Evolutionary conservation across 2,329 filamentous ascomycete species (phyloP), one percentile per base, ranked within the genome.

Genomic region (Penicillium polonicum): DNA sequence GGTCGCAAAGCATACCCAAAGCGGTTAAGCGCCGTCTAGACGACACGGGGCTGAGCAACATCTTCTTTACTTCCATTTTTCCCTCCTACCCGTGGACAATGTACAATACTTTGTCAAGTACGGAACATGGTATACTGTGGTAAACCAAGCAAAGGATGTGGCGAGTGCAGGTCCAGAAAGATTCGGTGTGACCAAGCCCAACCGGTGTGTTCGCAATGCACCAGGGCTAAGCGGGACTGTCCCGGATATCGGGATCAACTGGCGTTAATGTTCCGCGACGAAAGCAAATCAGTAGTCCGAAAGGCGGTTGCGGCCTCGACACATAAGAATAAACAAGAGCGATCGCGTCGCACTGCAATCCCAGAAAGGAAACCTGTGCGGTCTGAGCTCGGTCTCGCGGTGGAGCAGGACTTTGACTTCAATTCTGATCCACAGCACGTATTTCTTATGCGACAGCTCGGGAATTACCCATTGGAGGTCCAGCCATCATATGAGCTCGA

Each of bases 261-360:
- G 35, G 85, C 84, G 33, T 76, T 88, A 57, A 83, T 88, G 80
- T 88, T 88, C 68, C 83, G 85, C 38, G 85, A 88, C 74, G 85
- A 88, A 72, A 87, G 83, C 65, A 82, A 78, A 64, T 83, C 86
- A 65, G 84, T 87, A 45, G 82, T 84, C 27, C 80, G 80, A 60
- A 87, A 85, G 67, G 27, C 81, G 78, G 33, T 12, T n/a, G 71
- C 82, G 76, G 60, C 58, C 19, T 39, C 53, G 76, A 60, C 55
- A 21, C 25, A 39, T 29, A 62, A 45, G 50, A 42, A 52, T 39
- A 65, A 62, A 54, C 48, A 50, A 29, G 46, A 45, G 42, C 61
- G 61, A 48, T 48, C 44, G 59, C 62, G 46, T 69, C 68, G 60
- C 63, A 66, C 55, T 60, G 64, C 56, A 59, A 69, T 66, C 60